Percentiles rank a stretch among this genome's conserved stretches.
phyloP scores from a whole-genome alignment of 2,329 filamentous ascomycete genomes.

The Chrysoporthe puriensis region DNA sequence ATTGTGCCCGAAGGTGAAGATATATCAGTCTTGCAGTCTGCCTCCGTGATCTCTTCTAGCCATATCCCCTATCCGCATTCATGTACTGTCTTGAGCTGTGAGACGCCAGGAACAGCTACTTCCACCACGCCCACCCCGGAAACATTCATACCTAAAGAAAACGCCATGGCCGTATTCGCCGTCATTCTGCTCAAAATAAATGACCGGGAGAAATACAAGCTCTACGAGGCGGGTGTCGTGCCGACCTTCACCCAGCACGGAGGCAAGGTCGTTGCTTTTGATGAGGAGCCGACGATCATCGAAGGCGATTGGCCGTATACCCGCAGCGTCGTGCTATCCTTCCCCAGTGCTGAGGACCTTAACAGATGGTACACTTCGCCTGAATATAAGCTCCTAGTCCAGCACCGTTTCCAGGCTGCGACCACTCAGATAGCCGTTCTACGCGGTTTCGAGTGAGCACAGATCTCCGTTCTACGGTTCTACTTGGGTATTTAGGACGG shows the following conservation, averaged over 20 bases:
- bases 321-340: slow-evolving; percentile 1
- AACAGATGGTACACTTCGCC: not conserved
- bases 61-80: not conserved
- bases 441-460: not conserved
- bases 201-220: not conserved
- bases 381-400: not conserved
- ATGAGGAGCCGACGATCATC: not conserved
- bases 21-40: not conserved
- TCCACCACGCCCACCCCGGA: not conserved
- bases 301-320: slow-evolving; percentile 9
- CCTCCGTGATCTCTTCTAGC: not conserved
- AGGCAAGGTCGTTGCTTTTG: not conserved
- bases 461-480: not conserved
- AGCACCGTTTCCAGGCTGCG: not conserved
- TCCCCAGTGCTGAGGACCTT: slow-evolving; percentile 1
- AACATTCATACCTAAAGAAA: not conserved
- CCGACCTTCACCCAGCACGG: not conserved
- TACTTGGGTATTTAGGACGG: not conserved
- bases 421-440: not conserved
- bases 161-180: slow-evolving; percentile 8
- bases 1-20: not conserved
- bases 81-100: not conserved
- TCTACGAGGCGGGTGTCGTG: not conserved
- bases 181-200: not conserved
- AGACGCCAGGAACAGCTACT: not conserved